Evolutionary conservation across 106 monocot genomes (phyloP), one percentile per base, ranked within the genome.

Genomic region (Phalaenopsis equestris): DNA sequence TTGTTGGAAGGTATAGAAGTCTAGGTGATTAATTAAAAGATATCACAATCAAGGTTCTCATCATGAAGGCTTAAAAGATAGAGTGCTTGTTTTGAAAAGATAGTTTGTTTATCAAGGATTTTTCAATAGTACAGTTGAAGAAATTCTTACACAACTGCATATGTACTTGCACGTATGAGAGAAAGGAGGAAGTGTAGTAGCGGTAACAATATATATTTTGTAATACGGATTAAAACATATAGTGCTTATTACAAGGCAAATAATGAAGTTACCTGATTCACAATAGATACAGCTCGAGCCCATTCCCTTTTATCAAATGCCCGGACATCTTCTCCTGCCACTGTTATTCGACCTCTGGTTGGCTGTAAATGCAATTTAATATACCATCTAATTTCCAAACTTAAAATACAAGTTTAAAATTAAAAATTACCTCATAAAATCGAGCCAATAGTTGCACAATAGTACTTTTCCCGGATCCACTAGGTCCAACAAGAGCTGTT

Each of bases 391-490:
- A 6, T 41, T 75, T 73, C 56, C 37, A 42, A 2, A 39, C 36
- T 39, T 24, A 10, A 16, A 56, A 37, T 39, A 30, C 24, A 1
- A 65, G 19, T 23, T 61, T 77, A 4, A 7, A 12, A 16, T 38
- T 72, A 41, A 41, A 38, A 72, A 72, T n/a, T 79, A 99, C 98
- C 98, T 99, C 98, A 87, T 99, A 99, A 46, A 94, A 99, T 23
- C 98, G 98, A 48, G 92, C 92, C 84, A 99, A 85, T 57, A 99
- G 94, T 82, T 94, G 98, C 41, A 99, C 98, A 52, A 99, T 84
- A n/a, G 98, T 99, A 84, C 94, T 99, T 90, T 99, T 99, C 36
- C 98, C 98, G 80, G 98, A 89, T 80, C 98, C 98, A 89, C 98
- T 99, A 75, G 98, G 84, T 56, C 98, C 98, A 52, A 99, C 98